These are phyloP conservation scores for Fusarium papillatum DNA, from an alignment of 2,329 filamentous ascomycete species.

Conservation along the genomic window DNA sequence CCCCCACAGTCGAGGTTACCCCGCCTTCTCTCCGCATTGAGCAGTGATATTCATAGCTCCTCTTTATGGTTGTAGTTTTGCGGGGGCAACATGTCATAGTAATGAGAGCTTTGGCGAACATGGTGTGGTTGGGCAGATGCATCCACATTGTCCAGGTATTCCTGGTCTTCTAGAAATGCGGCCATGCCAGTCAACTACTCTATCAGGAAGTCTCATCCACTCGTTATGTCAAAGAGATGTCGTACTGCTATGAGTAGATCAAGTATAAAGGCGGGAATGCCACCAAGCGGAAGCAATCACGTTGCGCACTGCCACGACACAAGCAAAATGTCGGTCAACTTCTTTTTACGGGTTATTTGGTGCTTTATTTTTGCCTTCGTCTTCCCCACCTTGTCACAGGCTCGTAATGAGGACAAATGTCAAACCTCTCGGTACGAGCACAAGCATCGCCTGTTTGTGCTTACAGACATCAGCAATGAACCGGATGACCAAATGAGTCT, in stretches of 20 bases:
- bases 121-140: background rate
- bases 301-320: background rate
- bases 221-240: background rate
- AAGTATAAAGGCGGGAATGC: background rate
- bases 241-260: background rate
- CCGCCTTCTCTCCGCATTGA: background rate
- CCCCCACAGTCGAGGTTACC: background rate
- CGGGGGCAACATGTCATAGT: background rate
- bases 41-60: background rate
- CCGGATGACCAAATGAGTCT: constrained; percentile 20
- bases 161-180: background rate
- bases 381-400: background rate
- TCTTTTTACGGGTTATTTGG: background rate
- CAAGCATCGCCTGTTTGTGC: constrained; percentile 12
- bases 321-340: background rate
- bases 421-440: constrained; percentile 6
- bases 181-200: background rate
- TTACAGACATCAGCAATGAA: constrained; percentile 18
- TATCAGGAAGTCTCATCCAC: background rate
- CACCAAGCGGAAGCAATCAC: background rate
- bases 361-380: background rate
- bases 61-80: background rate
- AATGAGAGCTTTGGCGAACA: background rate
- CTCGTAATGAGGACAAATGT: background rate
- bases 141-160: background rate